phyloP scores from a whole-genome alignment of 106 monocot genomes.

The Posidonia australis region DNA sequence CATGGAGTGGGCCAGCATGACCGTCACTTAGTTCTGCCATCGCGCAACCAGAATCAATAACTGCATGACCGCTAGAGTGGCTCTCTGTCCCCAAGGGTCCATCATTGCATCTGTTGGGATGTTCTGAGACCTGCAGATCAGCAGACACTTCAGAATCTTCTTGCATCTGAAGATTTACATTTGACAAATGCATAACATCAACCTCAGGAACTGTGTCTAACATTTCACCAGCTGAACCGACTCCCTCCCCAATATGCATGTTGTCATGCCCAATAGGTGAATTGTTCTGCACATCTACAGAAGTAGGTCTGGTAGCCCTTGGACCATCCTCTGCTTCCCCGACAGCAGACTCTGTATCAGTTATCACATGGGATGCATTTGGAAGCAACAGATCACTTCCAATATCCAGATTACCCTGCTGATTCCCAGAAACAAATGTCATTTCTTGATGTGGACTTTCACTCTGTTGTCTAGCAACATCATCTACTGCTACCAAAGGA shows the following conservation, averaged over 20 bases:
- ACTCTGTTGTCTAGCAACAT: constrained; percentile 14
- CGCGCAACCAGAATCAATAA: constrained; percentile 32
- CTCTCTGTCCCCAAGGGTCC: constrained; percentile 19
- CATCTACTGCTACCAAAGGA: constrained; percentile 7
- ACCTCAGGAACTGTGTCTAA: constrained; percentile 22
- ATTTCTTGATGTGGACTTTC: constrained; percentile 16
- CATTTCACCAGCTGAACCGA: not conserved
- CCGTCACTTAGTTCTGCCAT: constrained; percentile 37
- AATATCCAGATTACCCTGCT: constrained; percentile 2
- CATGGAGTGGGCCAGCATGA: constrained; percentile 22
- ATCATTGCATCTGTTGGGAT: constrained; percentile 8
- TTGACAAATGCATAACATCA: constrained; percentile 6
- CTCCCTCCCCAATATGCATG: constrained; percentile 10
- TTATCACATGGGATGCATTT: constrained; percentile 6
- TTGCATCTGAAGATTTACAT: constrained; percentile 23
- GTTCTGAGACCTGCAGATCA: constrained; percentile 9
- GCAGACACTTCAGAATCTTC: constrained; percentile 20
- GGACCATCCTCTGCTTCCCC: constrained; percentile 13
- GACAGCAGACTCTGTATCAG: constrained; percentile 18
- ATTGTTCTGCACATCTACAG: constrained; percentile 15
- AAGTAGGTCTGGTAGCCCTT: constrained; percentile 7
- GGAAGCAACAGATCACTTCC: constrained; percentile 10
- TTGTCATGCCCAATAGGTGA: constrained; percentile 7
- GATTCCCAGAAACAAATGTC: constrained; percentile 7
- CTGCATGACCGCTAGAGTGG: constrained; percentile 35